Base-by-base conservation (phyloP, 768 basidiomycete species). In the Tylopilus vinaceipallidus region DNA sequence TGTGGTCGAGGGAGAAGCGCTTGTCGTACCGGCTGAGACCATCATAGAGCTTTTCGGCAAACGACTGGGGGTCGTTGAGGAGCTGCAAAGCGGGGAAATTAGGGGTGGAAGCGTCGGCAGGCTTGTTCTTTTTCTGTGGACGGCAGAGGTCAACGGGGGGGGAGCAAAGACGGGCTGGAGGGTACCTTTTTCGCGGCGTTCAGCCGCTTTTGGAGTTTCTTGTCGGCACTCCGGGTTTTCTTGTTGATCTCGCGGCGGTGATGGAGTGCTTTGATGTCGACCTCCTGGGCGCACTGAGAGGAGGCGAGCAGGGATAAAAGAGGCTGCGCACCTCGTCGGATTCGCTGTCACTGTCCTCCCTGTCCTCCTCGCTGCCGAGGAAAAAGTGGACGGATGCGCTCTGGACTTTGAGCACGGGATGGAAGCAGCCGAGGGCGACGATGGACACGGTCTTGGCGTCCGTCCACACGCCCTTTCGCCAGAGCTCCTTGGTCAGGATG, bases 321-420 rank as follows among this genome's bases (percentile, higher is more conserved):
- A 32, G 27, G 26, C 24, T 8, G 33, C 54, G 23, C 29, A 47
- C 57, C 54, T 60, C 75, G 22, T 83, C 81, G 35, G 86, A 86
- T 54, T 88, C 89, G 1, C 86, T 81, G 38, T 86, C 85, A 37
- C 81, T 84, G 51, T 87, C 83, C 34, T 83, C 84, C 46, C 78
- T 77, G 17, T 85, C 84, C 19, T 91, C 84, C 36, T 91, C 91
- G 48, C 79, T 82, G 5, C 91, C 91, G n/a, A 99, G 81, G 76
- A 98, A 99, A 74, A 98, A 99, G 71, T 98, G 93, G 14, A 95
- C 71, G 1, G 94, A 91, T 2, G 93, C 93, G 52, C 83, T 91
- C 66, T 98, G 95, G 0, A 98, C 97, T 70, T 98, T 98, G 45
- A 85, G 76, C 34, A 86, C 81, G 20, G 97, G 94, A 66, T 99